phyloP scores from a whole-genome alignment of 169 alveolate species.

The Blepharisma undulans region DNA sequence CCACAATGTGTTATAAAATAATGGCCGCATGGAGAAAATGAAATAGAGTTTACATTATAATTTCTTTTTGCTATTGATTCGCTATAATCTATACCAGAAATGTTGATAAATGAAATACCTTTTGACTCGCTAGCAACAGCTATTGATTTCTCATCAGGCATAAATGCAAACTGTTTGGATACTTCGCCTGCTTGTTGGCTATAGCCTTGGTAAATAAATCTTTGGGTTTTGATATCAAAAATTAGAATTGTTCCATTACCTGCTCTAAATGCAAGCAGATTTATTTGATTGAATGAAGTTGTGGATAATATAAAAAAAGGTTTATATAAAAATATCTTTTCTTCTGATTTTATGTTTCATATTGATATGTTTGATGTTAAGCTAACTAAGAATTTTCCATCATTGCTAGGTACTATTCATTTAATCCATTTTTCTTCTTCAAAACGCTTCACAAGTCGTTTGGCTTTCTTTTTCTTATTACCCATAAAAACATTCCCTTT shows the following conservation, averaged over 20 bases:
- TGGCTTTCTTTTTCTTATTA: not conserved
- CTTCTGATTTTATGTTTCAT: not conserved
- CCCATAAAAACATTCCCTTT: not conserved
- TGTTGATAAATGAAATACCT: not conserved
- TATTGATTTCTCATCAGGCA: not conserved
- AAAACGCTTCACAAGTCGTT: not conserved
- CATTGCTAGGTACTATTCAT: not conserved
- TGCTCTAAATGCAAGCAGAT: not conserved
- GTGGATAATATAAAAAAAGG: not conserved
- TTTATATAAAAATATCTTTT: too few relatives aligned
- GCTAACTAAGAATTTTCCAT: not conserved
- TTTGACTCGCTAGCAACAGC: not conserved
- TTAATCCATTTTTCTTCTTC: not conserved
- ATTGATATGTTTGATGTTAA: not conserved
- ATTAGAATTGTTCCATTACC: not conserved
- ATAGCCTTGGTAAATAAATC: not conserved
- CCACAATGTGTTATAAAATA: not conserved
- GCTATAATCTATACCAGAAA: not conserved
- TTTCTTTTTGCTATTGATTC: not conserved
- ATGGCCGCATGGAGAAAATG: not conserved
- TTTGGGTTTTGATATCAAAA: not conserved
- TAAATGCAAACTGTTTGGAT: not conserved
- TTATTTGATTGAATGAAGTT: not conserved
- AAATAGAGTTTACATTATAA: not conserved
- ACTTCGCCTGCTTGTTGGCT: not conserved